phyloP scores from a whole-genome alignment of 768 basidiomycete genomes.

The Suillus hirtellus region DNA sequence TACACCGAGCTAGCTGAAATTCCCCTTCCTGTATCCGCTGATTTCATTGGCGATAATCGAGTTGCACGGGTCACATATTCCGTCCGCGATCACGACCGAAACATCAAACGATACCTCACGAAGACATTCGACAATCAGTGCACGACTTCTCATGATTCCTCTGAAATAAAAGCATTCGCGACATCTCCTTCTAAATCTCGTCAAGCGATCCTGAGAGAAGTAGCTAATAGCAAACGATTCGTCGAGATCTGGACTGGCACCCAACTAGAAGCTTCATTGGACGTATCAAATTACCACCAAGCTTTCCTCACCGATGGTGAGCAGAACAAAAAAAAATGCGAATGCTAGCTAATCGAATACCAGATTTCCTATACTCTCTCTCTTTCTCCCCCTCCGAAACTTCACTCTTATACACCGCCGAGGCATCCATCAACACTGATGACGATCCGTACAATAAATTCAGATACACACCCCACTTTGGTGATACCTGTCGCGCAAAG shows the following conservation, averaged over 20 bases:
- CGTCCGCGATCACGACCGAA: slow-evolving; percentile 50
- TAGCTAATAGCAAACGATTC: slow-evolving; percentile 42
- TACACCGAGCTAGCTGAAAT: slow-evolving; percentile 44
- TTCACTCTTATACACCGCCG: slow-evolving; percentile 61
- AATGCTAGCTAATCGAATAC: background rate
- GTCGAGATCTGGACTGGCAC: slow-evolving; percentile 61
- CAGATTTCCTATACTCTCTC: slow-evolving; percentile 46
- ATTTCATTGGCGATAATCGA: slow-evolving; percentile 26
- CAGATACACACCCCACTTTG: slow-evolving; percentile 58
- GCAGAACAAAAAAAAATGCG: background rate
- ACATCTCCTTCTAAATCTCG: slow-evolving; percentile 44
- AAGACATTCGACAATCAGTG: slow-evolving; percentile 33
- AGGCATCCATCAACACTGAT: slow-evolving; percentile 40
- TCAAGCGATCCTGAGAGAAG: slow-evolving; percentile 48
- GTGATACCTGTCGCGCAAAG: slow-evolving; percentile 57
- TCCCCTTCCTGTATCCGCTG: slow-evolving; percentile 38
- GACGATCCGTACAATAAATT: slow-evolving; percentile 42
- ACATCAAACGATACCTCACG: slow-evolving; percentile 45
- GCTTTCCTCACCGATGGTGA: slow-evolving; percentile 65
- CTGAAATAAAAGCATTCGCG: slow-evolving; percentile 41
- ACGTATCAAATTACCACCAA: slow-evolving; percentile 59
- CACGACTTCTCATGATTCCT: slow-evolving; percentile 17
- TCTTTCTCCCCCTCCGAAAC: slow-evolving; percentile 55
- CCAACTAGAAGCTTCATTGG: slow-evolving; percentile 44
- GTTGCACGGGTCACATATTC: slow-evolving; percentile 45